These are phyloP conservation scores for Flaveria trinervia DNA, from an alignment of 129 eudicot genomes.

Conservation along the genomic window DNA sequence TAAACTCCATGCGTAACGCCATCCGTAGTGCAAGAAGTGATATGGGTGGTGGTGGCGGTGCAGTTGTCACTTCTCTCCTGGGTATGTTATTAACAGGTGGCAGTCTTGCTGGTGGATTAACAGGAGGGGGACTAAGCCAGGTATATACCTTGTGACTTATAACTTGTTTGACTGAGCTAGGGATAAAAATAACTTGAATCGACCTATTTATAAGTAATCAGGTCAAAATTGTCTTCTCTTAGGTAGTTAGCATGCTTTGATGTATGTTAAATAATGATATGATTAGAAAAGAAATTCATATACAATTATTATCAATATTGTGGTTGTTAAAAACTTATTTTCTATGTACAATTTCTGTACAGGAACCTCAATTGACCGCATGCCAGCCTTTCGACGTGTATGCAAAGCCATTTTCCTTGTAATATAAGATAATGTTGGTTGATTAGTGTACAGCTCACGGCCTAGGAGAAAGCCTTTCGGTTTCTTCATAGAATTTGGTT, in stretches of 20 bases:
- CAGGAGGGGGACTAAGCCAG: constrained; percentile 79
- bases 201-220: background rate
- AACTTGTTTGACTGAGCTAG: background rate
- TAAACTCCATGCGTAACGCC: constrained; percentile 48
- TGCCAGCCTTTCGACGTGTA: constrained; percentile 44
- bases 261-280: background rate
- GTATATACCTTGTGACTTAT: constrained; percentile 36
- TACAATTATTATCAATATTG: background rate
- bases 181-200: background rate
- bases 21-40: constrained; percentile 35
- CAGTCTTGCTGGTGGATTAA: constrained; percentile 56
- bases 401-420: constrained; percentile 39
- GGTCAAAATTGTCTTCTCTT: background rate
- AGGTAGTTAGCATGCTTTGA: background rate
- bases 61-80: constrained; percentile 67
- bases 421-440: constrained; percentile 3
- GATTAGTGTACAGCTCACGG: constrained; percentile 10
- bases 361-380: constrained; percentile 92
- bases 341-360: constrained; percentile 25
- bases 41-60: constrained; percentile 47
- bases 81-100: constrained; percentile 76
- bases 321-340: background rate
- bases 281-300: background rate
- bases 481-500: constrained; percentile 15
- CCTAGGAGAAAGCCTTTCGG: constrained; percentile 12